Conservation (phyloP, 768 basidiomycete genomes). For the Asterophora parasitica region DNA sequence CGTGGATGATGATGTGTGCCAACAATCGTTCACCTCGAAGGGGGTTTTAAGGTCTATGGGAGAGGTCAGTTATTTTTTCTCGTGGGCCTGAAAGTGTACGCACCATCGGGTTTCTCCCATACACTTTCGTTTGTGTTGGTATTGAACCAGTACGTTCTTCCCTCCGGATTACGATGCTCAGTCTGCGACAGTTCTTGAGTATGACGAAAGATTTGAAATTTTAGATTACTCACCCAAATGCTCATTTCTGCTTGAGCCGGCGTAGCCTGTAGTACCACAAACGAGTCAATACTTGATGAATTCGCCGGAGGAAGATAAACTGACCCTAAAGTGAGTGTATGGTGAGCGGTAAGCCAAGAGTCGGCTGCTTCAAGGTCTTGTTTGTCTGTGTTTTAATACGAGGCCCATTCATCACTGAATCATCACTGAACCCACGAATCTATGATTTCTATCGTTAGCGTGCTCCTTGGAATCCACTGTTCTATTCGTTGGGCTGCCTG, state of each 20-base stretch:
- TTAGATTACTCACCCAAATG: slow-evolving; percentile 29
- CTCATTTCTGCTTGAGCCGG: slow-evolving; percentile 20
- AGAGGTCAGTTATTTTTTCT: slow-evolving; percentile 6
- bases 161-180: slow-evolving; percentile 92
- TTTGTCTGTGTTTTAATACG: slow-evolving; percentile 11
- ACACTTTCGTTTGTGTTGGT: slow-evolving; percentile 84
- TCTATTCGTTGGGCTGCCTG: too few species aligned
- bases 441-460: too few species aligned
- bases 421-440: neutral
- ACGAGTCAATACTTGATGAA: neutral
- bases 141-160: slow-evolving; percentile 99
- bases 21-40: slow-evolving; percentile 62
- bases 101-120: slow-evolving; percentile 98
- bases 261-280: slow-evolving; percentile 5
- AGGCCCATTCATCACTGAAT: slow-evolving; percentile 4
- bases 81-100: slow-evolving; percentile 18
- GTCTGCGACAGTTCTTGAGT: slow-evolving; percentile 44
- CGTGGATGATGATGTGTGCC: slow-evolving; percentile 7
- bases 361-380: neutral
- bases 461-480: too few species aligned
- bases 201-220: neutral
- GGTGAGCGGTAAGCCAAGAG: neutral
- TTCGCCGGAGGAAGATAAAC: neutral
- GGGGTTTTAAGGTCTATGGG: slow-evolving; percentile 80
- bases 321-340: slow-evolving; percentile 6